Base-by-base conservation (phyloP, 768 basidiomycete genomes). In the Rickenella mellea region DNA sequence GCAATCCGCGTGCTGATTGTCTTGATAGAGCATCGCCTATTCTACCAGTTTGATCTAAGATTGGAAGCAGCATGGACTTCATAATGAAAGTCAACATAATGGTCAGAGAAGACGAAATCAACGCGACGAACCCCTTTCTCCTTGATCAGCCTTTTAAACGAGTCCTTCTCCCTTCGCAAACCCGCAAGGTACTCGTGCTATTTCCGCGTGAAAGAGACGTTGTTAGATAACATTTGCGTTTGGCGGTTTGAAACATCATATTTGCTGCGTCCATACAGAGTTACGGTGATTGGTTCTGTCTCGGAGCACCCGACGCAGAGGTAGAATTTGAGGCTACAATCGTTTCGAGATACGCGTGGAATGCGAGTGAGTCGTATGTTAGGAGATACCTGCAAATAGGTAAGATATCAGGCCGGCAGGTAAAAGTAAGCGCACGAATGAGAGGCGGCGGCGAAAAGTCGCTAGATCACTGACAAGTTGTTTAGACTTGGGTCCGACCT, bases 251-350 rank as follows among this genome's bases (percentile, higher is more conserved):
- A 56, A 97, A 87, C 25, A 99, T 85, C 22, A 78, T 69, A 52
- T 93, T 80, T 8, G 93, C 93, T 0, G 91, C 83, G 48, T 96
- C 90, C 6, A 88, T 92, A 42, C 91, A 76, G 61, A 98, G 78
- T 94, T 90, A 90, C 3, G 83, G 86, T 3, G 80, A 82, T 44
- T 80, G 81, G 48, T 91, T 71, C 47, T 80, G 74, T 41, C 76
- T 74, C 12, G 68, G 55, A 14, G 63, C 65, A 8, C 85, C 83
- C 3, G 71, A 60, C 0, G 60, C 53, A 5, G 66, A 67, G 2
- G 62, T 62, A 0, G 74, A 64, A 48, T 76, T 76, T 14, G 83
- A 77, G 1, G 75, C 78, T 29, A 84, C 72, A 40, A 98, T 71
- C 2, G 85, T 86, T 59, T 98, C 93, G 32, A 97, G 76, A 60